phyloP scores from a whole-genome alignment of 352 stramenopile species.

The Pythium volutum region DNA sequence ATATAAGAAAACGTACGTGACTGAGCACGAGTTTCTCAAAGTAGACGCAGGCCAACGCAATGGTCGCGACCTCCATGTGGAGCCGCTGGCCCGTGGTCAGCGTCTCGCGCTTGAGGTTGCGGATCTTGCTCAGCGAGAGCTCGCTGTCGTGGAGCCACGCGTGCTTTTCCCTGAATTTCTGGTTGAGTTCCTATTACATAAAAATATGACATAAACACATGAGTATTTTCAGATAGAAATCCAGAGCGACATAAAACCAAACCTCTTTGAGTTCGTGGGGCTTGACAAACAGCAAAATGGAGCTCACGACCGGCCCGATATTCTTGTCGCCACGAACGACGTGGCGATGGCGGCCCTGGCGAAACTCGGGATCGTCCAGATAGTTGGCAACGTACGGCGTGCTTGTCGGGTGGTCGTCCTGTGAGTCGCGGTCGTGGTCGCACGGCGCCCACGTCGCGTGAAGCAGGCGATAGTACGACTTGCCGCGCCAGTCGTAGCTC shows the following conservation, averaged over 20 bases:
- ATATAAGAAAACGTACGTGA: constrained; percentile 38
- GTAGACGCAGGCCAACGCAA: constrained; percentile 94
- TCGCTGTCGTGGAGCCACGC: constrained; percentile 81
- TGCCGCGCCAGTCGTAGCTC: constrained; percentile 83
- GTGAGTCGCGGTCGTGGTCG: constrained; percentile 63
- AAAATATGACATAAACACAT: background rate
- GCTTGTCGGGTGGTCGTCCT: constrained; percentile 65
- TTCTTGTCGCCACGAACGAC: constrained; percentile 85
- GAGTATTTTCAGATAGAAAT: background rate
- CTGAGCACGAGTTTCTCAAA: constrained; percentile 96
- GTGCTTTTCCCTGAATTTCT: constrained; percentile 95
- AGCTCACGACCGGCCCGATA: constrained; percentile 91
- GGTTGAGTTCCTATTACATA: constrained; percentile 86
- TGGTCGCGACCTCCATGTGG: constrained; percentile 91
- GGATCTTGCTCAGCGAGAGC: constrained; percentile 96
- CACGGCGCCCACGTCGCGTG: constrained; percentile 76
- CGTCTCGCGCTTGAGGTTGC: constrained; percentile 92
- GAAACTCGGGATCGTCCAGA: constrained; percentile 81
- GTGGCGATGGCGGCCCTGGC: constrained; percentile 76
- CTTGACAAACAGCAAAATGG: constrained; percentile 95
- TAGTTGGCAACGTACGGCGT: constrained; percentile 72
- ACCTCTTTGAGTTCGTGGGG: constrained; percentile 93
- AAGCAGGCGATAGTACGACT: constrained; percentile 83
- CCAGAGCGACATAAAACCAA: constrained; percentile 12
- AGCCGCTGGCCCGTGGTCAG: constrained; percentile 69